These are phyloP conservation scores for Nicotiana paniculata DNA, from an alignment of 257 asterid genomes.

Conservation along the genomic window DNA sequence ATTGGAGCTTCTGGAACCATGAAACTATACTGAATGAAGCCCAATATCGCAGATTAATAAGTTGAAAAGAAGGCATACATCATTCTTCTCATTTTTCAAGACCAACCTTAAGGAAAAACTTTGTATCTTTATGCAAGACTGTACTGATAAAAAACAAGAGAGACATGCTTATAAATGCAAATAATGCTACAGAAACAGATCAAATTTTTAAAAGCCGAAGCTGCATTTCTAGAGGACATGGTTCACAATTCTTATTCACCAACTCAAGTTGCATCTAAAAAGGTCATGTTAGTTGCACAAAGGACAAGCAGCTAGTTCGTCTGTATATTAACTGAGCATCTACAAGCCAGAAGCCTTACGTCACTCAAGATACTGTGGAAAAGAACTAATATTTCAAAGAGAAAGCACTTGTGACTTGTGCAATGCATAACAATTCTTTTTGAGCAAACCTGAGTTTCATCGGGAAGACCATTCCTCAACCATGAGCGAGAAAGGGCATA, in stretches of 20 bases:
- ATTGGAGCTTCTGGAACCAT: not conserved
- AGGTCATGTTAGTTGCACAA: not conserved
- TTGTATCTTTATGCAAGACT: not conserved
- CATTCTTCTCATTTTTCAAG: not conserved
- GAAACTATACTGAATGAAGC: not conserved
- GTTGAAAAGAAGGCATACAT: not conserved
- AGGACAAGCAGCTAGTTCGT: not conserved
- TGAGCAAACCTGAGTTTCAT: slow-evolving; percentile 65
- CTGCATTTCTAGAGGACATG: not conserved
- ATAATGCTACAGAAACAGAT: not conserved
- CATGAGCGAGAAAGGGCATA: slow-evolving; percentile 82
- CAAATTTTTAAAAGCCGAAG: not conserved
- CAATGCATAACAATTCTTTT: slow-evolving; percentile 5
- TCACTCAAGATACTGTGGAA: not conserved
- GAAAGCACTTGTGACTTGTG: not conserved
- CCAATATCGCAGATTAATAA: not conserved
- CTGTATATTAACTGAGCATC: not conserved
- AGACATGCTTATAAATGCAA: not conserved
- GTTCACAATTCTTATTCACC: not conserved
- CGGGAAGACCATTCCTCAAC: slow-evolving; percentile 72
- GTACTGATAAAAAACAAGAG: not conserved
- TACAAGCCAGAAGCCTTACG: not conserved
- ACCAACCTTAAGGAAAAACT: not conserved
- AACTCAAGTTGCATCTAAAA: not conserved
- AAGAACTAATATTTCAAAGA: not conserved